Evolutionary conservation across 2,329 filamentous ascomycete genomes (phyloP), one percentile per base, ranked within the genome.

Genomic region (Paraphoma sp.): DNA sequence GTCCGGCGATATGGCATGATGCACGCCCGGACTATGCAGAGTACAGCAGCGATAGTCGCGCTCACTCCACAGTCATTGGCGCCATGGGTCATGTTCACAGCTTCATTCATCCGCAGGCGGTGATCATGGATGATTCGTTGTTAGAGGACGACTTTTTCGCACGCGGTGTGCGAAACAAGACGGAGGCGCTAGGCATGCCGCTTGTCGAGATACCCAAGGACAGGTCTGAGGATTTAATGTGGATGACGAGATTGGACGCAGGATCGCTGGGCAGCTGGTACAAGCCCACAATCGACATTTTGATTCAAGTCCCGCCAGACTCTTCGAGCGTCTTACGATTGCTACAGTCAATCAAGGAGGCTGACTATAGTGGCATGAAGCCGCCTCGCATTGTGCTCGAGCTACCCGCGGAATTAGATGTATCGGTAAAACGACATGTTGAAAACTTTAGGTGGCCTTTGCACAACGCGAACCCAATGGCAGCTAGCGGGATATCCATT

Each of bases 351-450:
- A 82, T 99, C 28, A 82, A 85, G 59, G 79, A 81, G 7, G 92
- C 91, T 5, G 92, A 97, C 71, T 94, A 93, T 71, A 84, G 87
- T 45, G 88, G 89, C 0, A 81, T 89, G 42, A 80, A 84, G 1
- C 79, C 85, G 1, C 93, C 93, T 3, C 87, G 90, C 59, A 80
- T 99, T 45, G 96, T 90, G 2, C 87, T 98, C 48, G 93, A 98
- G 71, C 82, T 99, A 7, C 92, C 93, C 0, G 80, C 86, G 29
- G 79, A 86, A 30, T 79, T 93, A 16, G 92, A 97, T 64, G 74
- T 81, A 3, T 81, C 86, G 2, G 85, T 91, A 5, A 81, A 86
- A 49, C 78, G 79, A 12, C 92, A 88, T 62, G 73, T 96, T 10
- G 77, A 85, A 45, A 74, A 69, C 0, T 91, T 92, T 62, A 78